Evolutionary conservation across 2,329 filamentous ascomycete genomes (phyloP).

Genomic region (Aspergillus sp.): DNA sequence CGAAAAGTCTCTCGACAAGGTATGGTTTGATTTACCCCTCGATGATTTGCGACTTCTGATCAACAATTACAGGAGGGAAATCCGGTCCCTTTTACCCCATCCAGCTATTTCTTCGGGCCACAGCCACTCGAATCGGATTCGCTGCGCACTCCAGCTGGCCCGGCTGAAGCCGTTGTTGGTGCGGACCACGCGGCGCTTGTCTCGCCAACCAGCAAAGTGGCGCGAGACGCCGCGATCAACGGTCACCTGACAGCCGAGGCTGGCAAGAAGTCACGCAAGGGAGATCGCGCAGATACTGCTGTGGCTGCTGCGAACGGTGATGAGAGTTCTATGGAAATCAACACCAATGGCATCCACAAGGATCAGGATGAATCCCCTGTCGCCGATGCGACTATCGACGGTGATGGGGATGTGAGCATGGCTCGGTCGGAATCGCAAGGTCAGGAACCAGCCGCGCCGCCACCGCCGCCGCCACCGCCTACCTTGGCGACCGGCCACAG

Average conservation of each 20-base stretch:
- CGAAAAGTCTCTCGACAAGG: constrained; percentile 44
- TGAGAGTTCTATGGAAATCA: constrained; percentile 35
- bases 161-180: constrained; percentile 17
- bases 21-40: constrained; percentile 20
- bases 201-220: constrained; percentile 26
- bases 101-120: constrained; percentile 44
- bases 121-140: constrained; percentile 29
- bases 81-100: constrained; percentile 25
- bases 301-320: constrained; percentile 18
- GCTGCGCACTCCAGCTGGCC: constrained; percentile 22
- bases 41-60: constrained; percentile 13
- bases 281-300: constrained; percentile 11
- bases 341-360: constrained; percentile 27
- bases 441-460: constrained; percentile 25
- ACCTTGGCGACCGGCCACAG: constrained; percentile 41
- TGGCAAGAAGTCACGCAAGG: constrained; percentile 29
- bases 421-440: constrained; percentile 17
- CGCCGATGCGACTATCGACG: constrained; percentile 27
- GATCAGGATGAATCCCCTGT: constrained; percentile 18
- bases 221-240: constrained; percentile 22
- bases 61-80: constrained; percentile 31
- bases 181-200: constrained; percentile 24
- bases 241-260: constrained; percentile 28
- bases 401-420: constrained; percentile 41
- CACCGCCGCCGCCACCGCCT: constrained; percentile 24